These are phyloP conservation scores for Meredithiella fracta DNA, from an alignment of 2,329 filamentous ascomycete species.

Conservation along the genomic window DNA sequence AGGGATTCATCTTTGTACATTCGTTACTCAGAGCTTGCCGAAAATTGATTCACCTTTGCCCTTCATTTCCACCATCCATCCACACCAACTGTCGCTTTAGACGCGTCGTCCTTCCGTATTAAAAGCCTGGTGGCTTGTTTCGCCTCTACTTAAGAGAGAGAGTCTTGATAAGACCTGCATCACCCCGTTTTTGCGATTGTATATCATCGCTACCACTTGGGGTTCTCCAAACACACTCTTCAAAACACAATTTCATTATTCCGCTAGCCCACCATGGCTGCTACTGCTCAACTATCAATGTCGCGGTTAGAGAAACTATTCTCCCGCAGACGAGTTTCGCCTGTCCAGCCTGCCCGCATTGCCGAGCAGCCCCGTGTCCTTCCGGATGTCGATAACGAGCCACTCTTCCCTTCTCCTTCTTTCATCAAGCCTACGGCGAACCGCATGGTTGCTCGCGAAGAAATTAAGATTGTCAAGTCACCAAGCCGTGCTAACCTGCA, in stretches of 20 bases:
- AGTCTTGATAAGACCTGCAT: not conserved
- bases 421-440: constrained; percentile 39
- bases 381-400: constrained; percentile 17
- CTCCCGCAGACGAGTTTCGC: constrained; percentile 25
- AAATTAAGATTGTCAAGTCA: constrained; percentile 21
- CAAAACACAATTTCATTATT: not conserved
- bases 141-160: not conserved
- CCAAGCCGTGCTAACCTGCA: constrained; percentile 16
- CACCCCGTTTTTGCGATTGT: not conserved
- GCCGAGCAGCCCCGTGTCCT: constrained; percentile 14
- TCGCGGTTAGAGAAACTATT: constrained; percentile 35
- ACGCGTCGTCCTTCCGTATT: not conserved
- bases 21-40: constrained; percentile 6
- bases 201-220: not conserved
- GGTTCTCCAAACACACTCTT: not conserved
- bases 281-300: constrained; percentile 10
- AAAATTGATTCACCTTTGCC: constrained; percentile 6
- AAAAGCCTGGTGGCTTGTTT: not conserved
- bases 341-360: constrained; percentile 15
- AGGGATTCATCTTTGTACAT: not conserved
- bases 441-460: constrained; percentile 41
- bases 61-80: not conserved
- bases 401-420: constrained; percentile 33
- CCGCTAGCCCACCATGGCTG: constrained; percentile 3
- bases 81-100: not conserved